A percentile compares a stretch with the other conserved stretches of the same genome.
Evolutionary conservation across 2,329 filamentous ascomycete species (phyloP).

Genomic region (Ascochyta koolunga): DNA sequence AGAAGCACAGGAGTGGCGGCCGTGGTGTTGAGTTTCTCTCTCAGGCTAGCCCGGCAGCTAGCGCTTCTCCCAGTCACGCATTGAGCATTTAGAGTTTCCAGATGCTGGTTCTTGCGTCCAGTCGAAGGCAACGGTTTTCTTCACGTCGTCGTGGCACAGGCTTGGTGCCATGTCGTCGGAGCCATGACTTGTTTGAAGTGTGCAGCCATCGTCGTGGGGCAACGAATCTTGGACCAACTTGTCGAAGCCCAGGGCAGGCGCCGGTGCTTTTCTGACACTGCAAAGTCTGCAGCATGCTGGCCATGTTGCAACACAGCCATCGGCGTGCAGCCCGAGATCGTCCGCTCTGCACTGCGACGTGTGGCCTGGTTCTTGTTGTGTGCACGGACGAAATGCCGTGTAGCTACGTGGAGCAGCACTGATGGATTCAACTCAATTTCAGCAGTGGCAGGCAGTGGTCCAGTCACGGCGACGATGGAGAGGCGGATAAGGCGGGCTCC

Average conservation of each 20-base stretch:
- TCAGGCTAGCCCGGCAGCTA: slow-evolving; percentile 10
- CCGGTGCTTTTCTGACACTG: slow-evolving; percentile 1
- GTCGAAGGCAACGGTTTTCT: slow-evolving; percentile 12
- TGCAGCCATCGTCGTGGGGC: too few relatives aligned
- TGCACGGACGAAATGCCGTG: background rate
- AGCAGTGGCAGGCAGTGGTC: slow-evolving; percentile 14
- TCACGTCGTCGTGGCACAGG: slow-evolving; percentile 14
- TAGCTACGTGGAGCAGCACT: slow-evolving; percentile 26
- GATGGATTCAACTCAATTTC: slow-evolving; percentile 27
- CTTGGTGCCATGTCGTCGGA: slow-evolving; percentile 23
- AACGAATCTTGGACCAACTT: background rate
- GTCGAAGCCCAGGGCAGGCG: slow-evolving; percentile 1
- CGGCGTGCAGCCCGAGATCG: background rate
- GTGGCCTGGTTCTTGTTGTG: slow-evolving; percentile 9
- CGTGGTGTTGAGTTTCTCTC: slow-evolving; percentile 6
- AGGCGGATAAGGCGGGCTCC: slow-evolving; percentile 5
- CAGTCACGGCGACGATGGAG: slow-evolving; percentile 30
- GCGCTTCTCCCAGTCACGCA: slow-evolving; percentile 6
- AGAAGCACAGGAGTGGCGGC: background rate
- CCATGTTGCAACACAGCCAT: background rate
- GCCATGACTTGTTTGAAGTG: slow-evolving; percentile 10
- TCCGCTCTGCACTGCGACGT: slow-evolving; percentile 7
- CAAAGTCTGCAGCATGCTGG: slow-evolving; percentile 11
- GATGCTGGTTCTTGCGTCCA: background rate
- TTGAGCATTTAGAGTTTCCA: slow-evolving; percentile 9